phyloP scores from a whole-genome alignment of 257 asterid species.

The Fraxinus quadrangulata region DNA sequence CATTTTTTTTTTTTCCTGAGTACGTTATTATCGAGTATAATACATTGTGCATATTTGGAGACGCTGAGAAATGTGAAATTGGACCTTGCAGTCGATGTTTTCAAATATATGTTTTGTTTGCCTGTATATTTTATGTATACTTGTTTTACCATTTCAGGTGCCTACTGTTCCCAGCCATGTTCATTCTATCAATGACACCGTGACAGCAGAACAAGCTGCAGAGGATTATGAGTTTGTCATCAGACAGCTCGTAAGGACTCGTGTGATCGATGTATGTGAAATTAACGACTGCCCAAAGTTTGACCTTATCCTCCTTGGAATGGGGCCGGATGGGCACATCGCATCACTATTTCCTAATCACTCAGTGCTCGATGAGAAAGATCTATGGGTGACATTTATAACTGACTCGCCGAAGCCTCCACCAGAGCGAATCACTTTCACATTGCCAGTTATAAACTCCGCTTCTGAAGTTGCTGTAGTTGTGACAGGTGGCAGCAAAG shows the following conservation, averaged over 20 bases:
- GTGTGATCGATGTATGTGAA: conserved; percentile 56
- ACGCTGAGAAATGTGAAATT: not conserved
- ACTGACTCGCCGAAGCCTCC: conserved; percentile 70
- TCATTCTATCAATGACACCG: conserved; percentile 74
- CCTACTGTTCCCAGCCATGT: conserved; percentile 81
- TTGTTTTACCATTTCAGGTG: conserved; percentile 49
- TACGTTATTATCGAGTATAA: not conserved
- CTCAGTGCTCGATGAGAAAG: conserved; percentile 40
- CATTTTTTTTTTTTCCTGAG: too few species aligned
- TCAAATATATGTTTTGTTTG: not conserved
- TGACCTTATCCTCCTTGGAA: conserved; percentile 63
- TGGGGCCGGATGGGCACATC: conserved; percentile 69
- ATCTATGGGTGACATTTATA: conserved; percentile 63
- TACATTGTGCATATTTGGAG: not conserved
- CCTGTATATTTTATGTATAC: not conserved
- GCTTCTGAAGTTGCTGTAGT: conserved; percentile 61
- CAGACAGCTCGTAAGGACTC: conserved; percentile 81
- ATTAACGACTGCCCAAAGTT: conserved; percentile 62
- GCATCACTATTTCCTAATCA: conserved; percentile 65
- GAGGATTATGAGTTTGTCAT: conserved; percentile 79
- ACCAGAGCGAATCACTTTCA: conserved; percentile 66
- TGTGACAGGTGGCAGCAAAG: conserved; percentile 50
- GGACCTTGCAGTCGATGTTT: not conserved
- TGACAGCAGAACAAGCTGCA: conserved; percentile 83
- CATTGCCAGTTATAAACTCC: conserved; percentile 66